Evolutionary conservation across 495 filamentous ascomycete species (phyloP), one percentile per base, ranked within the genome.

Genomic region (Terfezia claveryi): DNA sequence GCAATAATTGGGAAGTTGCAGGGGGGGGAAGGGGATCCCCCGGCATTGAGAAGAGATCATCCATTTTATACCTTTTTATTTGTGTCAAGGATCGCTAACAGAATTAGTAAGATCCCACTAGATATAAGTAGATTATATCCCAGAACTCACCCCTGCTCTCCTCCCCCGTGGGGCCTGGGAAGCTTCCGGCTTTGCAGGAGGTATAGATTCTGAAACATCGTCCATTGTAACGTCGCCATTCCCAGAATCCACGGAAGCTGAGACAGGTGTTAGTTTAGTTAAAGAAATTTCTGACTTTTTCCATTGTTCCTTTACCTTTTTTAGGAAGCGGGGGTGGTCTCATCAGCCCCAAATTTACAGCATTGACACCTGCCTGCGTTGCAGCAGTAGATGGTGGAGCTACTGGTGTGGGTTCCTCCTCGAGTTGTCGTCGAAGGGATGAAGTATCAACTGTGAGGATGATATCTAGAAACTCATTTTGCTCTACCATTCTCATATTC

Each of bases 391-490:
- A 17, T 16, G 9, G 46, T 41, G 46, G 51, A 8, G 27, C 23
- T 32, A 16, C 27, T 37, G 51, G 32, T 50, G 51, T 37, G 11
- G 41, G 6, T 23, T 66, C 61, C 17, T 63, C 64, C 55, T 72
- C 69, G 0, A 92, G 74, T 2, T 79, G 73, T 38, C 76, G 76
- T 55, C 81, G 77, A 16, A 95, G 69, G 27, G 73, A 68, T 55
- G 74, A 79, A 4, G 83, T 76, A 69, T 95, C 80, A 54, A 80
- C 81, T 10, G 69, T 78, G 16, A 96, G 67, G 51, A 98, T 94
- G 4, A 84, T 84, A 68, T 94, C 87, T 9, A 98, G 73, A 57
- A 98, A 94, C 58, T 94, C 88, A 51, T 81, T 86, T 66, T 95
- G 91, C 55, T 88, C 80, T 51, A 95, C 80, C 20, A 88, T 78